Evolutionary conservation across 495 filamentous ascomycete genomes (phyloP).

Genomic region (Penicillium roqueforti): DNA sequence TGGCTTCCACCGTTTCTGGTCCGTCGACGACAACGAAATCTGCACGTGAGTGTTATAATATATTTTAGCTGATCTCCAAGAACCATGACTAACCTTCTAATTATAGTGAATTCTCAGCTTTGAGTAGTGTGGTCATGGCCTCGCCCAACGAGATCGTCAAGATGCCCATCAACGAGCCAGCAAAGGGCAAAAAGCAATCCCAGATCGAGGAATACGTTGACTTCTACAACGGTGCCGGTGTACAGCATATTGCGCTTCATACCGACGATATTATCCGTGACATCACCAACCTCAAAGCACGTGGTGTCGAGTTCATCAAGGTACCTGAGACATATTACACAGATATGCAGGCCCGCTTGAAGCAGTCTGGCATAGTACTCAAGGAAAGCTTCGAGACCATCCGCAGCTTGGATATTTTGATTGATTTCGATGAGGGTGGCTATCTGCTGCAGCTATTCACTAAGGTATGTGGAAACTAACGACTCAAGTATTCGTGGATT

Average conservation of each 20-base stretch:
- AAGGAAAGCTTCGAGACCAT: slow-evolving; percentile 73
- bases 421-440: slow-evolving; percentile 87
- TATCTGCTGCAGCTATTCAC: slow-evolving; percentile 86
- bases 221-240: slow-evolving; percentile 80
- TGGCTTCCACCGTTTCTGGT: slow-evolving; percentile 95
- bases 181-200: slow-evolving; percentile 73
- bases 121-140: slow-evolving; percentile 84
- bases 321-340: slow-evolving; percentile 80
- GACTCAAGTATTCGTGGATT: not conserved
- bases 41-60: slow-evolving; percentile 52
- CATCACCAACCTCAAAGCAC: slow-evolving; percentile 67
- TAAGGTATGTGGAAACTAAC: slow-evolving; percentile 44
- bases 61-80: not conserved
- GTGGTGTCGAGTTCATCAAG: slow-evolving; percentile 84
- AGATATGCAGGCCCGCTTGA: slow-evolving; percentile 64
- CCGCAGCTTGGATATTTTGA: slow-evolving; percentile 70
- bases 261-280: slow-evolving; percentile 72
- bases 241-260: slow-evolving; percentile 86
- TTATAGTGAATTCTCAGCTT: slow-evolving; percentile 69
- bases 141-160: slow-evolving; percentile 78
- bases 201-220: slow-evolving; percentile 93
- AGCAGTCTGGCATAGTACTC: slow-evolving; percentile 49
- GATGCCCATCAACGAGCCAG: slow-evolving; percentile 97
- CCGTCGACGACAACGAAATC: slow-evolving; percentile 81
- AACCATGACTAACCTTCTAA: not conserved